A percentile compares a stretch with the other conserved stretches of the same genome.
Evolutionary conservation across 2,329 filamentous ascomycete genomes (phyloP).

Genomic region (Paecilomyces sp.): DNA sequence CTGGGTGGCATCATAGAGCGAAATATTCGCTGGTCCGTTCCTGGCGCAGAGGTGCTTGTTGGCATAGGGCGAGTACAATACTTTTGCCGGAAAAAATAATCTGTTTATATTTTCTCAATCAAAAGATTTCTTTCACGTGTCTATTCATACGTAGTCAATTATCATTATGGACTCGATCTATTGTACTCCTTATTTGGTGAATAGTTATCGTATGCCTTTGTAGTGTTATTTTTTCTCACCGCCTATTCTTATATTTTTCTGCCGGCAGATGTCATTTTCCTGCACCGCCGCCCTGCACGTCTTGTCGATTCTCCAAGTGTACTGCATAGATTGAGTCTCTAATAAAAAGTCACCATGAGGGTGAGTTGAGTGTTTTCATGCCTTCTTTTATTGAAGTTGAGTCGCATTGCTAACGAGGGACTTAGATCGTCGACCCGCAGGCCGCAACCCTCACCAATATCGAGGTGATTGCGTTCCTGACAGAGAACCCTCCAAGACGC

Average conservation of each 20-base stretch:
- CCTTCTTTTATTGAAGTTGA: background rate
- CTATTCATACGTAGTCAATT: background rate
- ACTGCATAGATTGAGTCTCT: background rate
- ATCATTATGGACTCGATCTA: slow-evolving; percentile 5
- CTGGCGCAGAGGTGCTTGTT: slow-evolving; percentile 24
- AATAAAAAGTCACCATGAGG: background rate
- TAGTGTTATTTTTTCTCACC: background rate
- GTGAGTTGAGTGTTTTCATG: background rate
- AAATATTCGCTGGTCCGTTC: slow-evolving; percentile 18
- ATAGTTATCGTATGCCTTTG: background rate
- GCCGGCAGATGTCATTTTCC: background rate
- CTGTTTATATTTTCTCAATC: slow-evolving; percentile 7
- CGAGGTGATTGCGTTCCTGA: slow-evolving; percentile 33
- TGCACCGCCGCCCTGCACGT: background rate
- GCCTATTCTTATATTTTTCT: background rate
- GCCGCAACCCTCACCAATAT: slow-evolving; percentile 29
- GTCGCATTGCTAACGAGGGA: background rate
- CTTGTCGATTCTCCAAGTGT: background rate
- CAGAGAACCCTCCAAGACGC: slow-evolving; percentile 31
- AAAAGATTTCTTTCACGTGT: background rate
- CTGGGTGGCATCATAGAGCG: slow-evolving; percentile 24
- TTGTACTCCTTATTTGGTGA: slow-evolving; percentile 3
- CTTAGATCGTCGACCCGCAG: slow-evolving; percentile 9
- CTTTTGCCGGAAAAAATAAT: slow-evolving; percentile 12
- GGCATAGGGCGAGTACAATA: slow-evolving; percentile 16